Evolutionary conservation across 2,329 filamentous ascomycete genomes (phyloP).

Genomic region (Pseudogymnoascus sp.): DNA sequence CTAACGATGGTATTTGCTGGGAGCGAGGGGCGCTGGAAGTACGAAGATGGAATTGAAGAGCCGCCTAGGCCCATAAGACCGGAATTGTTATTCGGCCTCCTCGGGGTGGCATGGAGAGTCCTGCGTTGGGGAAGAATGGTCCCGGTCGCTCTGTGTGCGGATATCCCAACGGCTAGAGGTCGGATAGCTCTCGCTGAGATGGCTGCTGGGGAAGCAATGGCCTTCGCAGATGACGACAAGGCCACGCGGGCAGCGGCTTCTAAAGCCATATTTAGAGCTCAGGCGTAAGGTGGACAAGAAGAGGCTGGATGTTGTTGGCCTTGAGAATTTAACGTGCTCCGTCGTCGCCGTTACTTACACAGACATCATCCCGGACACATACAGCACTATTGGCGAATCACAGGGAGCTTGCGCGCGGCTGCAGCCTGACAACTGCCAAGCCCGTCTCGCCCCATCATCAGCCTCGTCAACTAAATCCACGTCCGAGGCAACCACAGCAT

Average conservation of each 20-base stretch:
- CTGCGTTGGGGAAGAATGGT: constrained; percentile 17
- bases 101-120: constrained; percentile 21
- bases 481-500: neutral
- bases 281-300: neutral
- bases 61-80: constrained; percentile 25
- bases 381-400: neutral
- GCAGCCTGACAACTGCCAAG: constrained; percentile 2
- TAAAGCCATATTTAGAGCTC: constrained; percentile 4
- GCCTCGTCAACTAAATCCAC: neutral
- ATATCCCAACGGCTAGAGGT: constrained; percentile 17
- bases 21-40: constrained; percentile 66
- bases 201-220: constrained; percentile 12
- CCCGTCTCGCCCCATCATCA: neutral
- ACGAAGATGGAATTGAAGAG: constrained; percentile 52
- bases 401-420: constrained; percentile 4
- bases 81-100: constrained; percentile 21
- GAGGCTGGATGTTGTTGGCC: constrained; percentile 2
- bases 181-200: constrained; percentile 14
- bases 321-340: neutral
- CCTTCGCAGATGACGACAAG: constrained; percentile 17
- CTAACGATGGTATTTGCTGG: constrained; percentile 92
- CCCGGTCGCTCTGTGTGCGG: neutral
- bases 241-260: constrained; percentile 17
- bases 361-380: constrained; percentile 4
- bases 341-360: neutral